Conservation (phyloP, 352 stramenopile species). For the Phytophthora pisi region DNA sequence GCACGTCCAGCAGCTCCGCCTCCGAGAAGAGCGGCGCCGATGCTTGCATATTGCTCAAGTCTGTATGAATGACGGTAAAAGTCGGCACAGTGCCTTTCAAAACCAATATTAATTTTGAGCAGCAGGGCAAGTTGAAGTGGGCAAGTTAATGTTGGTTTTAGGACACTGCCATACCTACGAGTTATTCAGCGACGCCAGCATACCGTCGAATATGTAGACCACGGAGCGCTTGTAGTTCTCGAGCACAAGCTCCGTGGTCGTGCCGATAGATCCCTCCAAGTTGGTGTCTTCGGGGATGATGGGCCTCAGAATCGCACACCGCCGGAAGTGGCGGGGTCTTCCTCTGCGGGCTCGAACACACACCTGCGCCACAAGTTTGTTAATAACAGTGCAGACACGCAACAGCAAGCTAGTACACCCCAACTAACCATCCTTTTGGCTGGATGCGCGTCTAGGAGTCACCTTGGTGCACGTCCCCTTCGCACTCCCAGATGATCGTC, state of each 20-base stretch:
- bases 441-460: slow-evolving; percentile 39
- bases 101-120: neutral
- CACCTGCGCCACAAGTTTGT: slow-evolving; percentile 25
- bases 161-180: slow-evolving; percentile 1
- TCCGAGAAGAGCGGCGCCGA: slow-evolving; percentile 41
- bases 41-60: neutral
- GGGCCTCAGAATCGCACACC: slow-evolving; percentile 48
- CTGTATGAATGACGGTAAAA: slow-evolving; percentile 17
- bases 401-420: neutral
- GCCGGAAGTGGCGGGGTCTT: slow-evolving; percentile 36
- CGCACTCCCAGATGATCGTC: slow-evolving; percentile 56
- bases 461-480: slow-evolving; percentile 30
- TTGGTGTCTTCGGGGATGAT: slow-evolving; percentile 28
- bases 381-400: neutral
- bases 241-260: slow-evolving; percentile 41
- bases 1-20: slow-evolving; percentile 53
- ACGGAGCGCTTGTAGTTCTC: slow-evolving; percentile 42
- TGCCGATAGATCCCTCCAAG: slow-evolving; percentile 42
- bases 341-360: slow-evolving; percentile 48
- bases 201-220: slow-evolving; percentile 37
- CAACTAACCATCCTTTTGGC: slow-evolving; percentile 55
- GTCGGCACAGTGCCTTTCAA: neutral
- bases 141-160: neutral
- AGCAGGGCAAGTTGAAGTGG: slow-evolving; percentile 10
- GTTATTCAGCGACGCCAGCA: slow-evolving; percentile 20